Evolutionary conservation across 371 early-diverging fungal genomes (phyloP), one percentile per base, ranked within the genome.

Genomic region (Mucor indicus): DNA sequence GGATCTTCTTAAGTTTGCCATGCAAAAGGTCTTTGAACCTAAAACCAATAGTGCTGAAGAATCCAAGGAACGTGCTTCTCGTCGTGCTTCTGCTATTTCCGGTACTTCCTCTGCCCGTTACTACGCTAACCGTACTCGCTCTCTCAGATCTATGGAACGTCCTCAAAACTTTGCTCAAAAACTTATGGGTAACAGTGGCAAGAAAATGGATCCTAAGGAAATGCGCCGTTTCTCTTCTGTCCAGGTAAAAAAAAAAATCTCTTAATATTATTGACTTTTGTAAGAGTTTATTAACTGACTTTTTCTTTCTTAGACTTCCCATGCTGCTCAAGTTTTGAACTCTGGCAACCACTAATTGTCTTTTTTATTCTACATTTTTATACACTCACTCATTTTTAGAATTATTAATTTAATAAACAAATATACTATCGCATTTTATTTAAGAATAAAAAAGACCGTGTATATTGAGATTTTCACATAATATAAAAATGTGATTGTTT

Each of bases 1-100:
- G 52, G 86, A 86, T 60, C 65, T 81, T 39, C 51, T 83, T 72
- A 86, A 86, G 72, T 86, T 86, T 48, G 80, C 63, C 40, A 79
- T 86, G 70, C 81, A 79, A 44, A 48, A 44, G n/a, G 2, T 64
- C 62, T 77, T 79, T 62, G 67, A 77, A 50, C 76, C 70, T 24
- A 62, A 49, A 38, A 47, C 33, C 5, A 38, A 44, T 17, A 40
- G 38, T 1, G 38, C 43, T 10, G 37, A 36, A 17, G 49, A 52
- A 46, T 45, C 24, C 13, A 50, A 46, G 36, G 27, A 33, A 8
- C 33, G 50, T 27, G 49, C 48, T 16, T 36, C 55, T 16, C 62
- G 62, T 38, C 58, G 62, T 48, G 48, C 59, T 11, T 62, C 67
- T 42, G 53, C 48, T 12, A 31, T 62, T 4, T 62, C 62, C 24